A percentile compares a stretch with the other conserved stretches of the same genome.
These are phyloP conservation scores for Xylaria polymorpha DNA, from an alignment of 2,329 filamentous ascomycete species.

Conservation along the genomic window DNA sequence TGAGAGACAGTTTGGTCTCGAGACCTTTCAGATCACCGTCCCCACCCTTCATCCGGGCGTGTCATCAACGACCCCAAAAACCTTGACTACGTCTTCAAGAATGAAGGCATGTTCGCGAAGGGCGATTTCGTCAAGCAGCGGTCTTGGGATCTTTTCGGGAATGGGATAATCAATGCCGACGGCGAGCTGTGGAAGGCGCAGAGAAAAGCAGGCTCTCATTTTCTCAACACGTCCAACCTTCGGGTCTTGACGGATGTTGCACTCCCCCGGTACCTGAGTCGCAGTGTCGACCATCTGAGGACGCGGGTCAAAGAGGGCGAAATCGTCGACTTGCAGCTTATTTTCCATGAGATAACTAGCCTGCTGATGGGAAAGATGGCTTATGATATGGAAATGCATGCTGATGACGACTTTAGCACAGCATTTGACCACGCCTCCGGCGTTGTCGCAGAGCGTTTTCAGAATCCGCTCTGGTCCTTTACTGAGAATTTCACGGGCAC, in stretches of 20 bases:
- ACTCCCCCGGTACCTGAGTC: constrained; percentile 64
- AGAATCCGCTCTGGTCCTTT: constrained; percentile 72
- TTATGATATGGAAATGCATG: constrained; percentile 75
- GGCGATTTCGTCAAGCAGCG: constrained; percentile 70
- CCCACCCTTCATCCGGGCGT: constrained; percentile 70
- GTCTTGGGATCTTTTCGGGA: constrained; percentile 71
- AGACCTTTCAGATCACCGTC: constrained; percentile 72
- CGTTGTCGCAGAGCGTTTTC: constrained; percentile 69
- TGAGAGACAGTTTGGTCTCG: constrained; percentile 65
- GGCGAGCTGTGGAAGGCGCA: constrained; percentile 72
- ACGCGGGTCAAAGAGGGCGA: constrained; percentile 43
- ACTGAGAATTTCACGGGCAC: constrained; percentile 66
- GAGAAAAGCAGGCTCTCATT: constrained; percentile 69
- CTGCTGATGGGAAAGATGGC: constrained; percentile 75
- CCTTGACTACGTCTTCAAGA: constrained; percentile 71
- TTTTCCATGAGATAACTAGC: constrained; percentile 73
- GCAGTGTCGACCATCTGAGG: constrained; percentile 56
- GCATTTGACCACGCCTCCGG: constrained; percentile 73
- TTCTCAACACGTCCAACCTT: constrained; percentile 68
- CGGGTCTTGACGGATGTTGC: constrained; percentile 67
- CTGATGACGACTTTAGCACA: constrained; percentile 68
- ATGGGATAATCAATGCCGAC: constrained; percentile 75
- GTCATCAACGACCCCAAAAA: constrained; percentile 71
- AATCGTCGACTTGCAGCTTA: constrained; percentile 66
- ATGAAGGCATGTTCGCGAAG: constrained; percentile 70